These are phyloP conservation scores for Monosporascus sp. DNA, from an alignment of 2,329 filamentous ascomycete genomes.

Conservation along the genomic window DNA sequence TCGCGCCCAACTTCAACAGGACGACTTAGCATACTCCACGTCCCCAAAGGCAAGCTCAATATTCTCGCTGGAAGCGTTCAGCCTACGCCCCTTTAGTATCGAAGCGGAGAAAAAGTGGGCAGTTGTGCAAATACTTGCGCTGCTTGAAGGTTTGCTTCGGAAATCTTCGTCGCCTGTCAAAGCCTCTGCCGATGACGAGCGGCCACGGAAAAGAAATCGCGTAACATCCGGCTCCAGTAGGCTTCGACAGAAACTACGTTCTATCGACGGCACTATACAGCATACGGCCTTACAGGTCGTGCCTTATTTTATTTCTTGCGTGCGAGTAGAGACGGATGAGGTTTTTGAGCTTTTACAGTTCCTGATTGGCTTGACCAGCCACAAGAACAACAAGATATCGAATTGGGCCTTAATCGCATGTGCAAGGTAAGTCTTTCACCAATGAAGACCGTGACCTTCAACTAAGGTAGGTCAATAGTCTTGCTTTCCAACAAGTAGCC, in stretches of 20 bases:
- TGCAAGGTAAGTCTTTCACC: constrained; percentile 55
- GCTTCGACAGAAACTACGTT: constrained; percentile 43
- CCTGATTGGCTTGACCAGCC: constrained; percentile 54
- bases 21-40: constrained; percentile 61
- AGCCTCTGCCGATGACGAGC: constrained; percentile 29
- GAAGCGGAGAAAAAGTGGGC: constrained; percentile 57
- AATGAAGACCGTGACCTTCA: not conserved
- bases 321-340: constrained; percentile 43
- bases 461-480: constrained; percentile 29
- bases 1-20: constrained; percentile 68
- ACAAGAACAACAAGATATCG: constrained; percentile 62
- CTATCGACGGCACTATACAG: constrained; percentile 37
- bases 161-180: constrained; percentile 16
- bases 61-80: constrained; percentile 46
- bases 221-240: constrained; percentile 38
- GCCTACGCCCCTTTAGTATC: constrained; percentile 46
- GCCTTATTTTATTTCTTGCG: constrained; percentile 49
- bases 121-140: constrained; percentile 52
- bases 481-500: constrained; percentile 38
- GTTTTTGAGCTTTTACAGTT: constrained; percentile 51
- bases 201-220: constrained; percentile 49
- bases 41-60: constrained; percentile 37
- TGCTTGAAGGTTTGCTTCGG: constrained; percentile 47
- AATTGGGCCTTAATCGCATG: constrained; percentile 85
- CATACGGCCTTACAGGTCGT: constrained; percentile 52